These are phyloP conservation scores for Laburnicola sp. DNA, from an alignment of 2,329 filamentous ascomycete genomes.

Conservation along the genomic window DNA sequence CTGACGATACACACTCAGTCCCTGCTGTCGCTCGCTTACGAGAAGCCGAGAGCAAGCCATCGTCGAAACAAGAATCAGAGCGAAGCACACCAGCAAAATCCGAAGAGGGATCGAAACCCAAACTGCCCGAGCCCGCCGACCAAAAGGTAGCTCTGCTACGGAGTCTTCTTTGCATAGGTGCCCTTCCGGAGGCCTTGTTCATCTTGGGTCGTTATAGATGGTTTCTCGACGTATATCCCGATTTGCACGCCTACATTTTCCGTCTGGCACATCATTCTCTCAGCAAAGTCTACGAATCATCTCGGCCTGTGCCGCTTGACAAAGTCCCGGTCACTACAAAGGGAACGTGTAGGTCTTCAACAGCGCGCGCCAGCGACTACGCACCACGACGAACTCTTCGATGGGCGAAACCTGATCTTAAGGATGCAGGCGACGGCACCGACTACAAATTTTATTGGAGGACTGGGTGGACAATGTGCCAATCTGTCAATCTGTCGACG, in stretches of 20 bases:
- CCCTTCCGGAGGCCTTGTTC: constrained; percentile 88
- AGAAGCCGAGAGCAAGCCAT: constrained; percentile 58
- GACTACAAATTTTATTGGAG: constrained; percentile 94
- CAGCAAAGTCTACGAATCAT: constrained; percentile 68
- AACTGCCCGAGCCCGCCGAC: constrained; percentile 74
- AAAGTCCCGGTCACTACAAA: constrained; percentile 46
- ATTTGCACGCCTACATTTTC: constrained; percentile 78
- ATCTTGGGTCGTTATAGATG: constrained; percentile 91
- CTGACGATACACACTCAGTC: constrained; percentile 72
- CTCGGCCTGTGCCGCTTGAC: constrained; percentile 52
- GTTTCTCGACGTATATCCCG: constrained; percentile 82
- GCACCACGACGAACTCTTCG: constrained; percentile 69
- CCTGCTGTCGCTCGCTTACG: constrained; percentile 50
- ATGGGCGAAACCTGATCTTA: constrained; percentile 82
- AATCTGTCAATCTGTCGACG: constrained; percentile 84
- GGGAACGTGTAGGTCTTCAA: constrained; percentile 57
- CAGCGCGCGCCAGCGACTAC: constrained; percentile 62
- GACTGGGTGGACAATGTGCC: constrained; percentile 96
- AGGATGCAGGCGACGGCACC: constrained; percentile 71
- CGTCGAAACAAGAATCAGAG: constrained; percentile 50
- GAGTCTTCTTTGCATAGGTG: constrained; percentile 85
- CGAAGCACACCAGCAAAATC: constrained; percentile 47
- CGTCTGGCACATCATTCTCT: constrained; percentile 83
- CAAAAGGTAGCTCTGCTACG: constrained; percentile 86
- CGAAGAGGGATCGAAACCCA: constrained; percentile 51